Evolutionary conservation across 176 grass and related monocot genomes (phyloP).

Genomic region (Oryza officinalis): DNA sequence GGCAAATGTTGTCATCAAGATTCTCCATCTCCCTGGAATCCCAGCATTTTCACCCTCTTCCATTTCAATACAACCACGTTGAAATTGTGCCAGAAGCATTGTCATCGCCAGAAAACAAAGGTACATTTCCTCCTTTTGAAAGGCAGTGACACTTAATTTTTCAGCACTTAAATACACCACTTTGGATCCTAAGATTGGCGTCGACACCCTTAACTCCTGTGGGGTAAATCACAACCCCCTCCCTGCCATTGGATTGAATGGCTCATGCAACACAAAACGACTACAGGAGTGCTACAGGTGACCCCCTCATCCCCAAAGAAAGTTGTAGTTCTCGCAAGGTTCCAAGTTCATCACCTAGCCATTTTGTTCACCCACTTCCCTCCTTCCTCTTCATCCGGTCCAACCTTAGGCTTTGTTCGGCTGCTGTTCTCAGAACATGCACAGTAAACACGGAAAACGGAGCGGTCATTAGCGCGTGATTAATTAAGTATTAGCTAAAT

Average conservation of each 20-base stretch:
- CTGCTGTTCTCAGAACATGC: too few relatives aligned
- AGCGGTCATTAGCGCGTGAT: too few relatives aligned
- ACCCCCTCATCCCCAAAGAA: background rate
- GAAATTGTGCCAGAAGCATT: background rate
- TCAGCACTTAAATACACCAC: background rate
- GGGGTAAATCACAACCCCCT: constrained; percentile 32
- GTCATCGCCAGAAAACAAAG: background rate
- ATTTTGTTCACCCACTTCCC: background rate
- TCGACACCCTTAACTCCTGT: constrained; percentile 14
- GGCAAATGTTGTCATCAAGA: background rate
- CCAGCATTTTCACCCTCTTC: background rate
- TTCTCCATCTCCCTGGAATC: background rate
- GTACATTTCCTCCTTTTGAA: background rate
- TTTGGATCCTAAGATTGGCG: background rate
- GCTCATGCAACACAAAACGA: background rate
- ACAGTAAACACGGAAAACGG: too few relatives aligned
- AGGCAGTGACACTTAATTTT: background rate
- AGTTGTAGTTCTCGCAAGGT: background rate
- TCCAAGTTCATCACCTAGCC: background rate
- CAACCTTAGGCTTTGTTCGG: background rate
- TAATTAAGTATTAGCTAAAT: too few relatives aligned
- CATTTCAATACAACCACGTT: background rate
- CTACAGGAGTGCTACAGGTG: background rate
- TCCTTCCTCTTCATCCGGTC: background rate
- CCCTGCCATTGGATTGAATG: constrained; percentile 33